phyloP scores from a whole-genome alignment of 2,329 filamentous ascomycete genomes.

The Colletotrichum navitas region DNA sequence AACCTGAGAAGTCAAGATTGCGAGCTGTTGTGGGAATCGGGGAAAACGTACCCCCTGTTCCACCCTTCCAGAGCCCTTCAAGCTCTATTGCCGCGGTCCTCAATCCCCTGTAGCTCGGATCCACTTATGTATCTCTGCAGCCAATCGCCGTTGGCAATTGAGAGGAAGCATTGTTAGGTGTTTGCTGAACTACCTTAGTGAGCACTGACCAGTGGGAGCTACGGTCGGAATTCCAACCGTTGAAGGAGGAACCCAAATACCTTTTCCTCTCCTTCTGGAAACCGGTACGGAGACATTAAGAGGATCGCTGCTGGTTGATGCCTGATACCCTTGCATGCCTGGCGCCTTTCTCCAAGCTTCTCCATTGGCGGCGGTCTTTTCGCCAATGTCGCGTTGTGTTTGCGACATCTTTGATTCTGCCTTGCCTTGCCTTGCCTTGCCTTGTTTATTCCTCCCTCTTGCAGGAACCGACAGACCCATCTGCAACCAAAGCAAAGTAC shows the following conservation, averaged over 20 bases:
- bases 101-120: neutral
- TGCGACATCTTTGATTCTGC: neutral
- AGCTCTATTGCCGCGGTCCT: too few species aligned
- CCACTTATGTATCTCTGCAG: neutral
- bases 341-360: neutral
- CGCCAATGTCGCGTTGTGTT: neutral
- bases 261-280: too few species aligned
- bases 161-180: constrained; percentile 4
- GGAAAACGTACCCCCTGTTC: too few species aligned
- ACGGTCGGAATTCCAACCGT: neutral
- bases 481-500: neutral
- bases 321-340: neutral
- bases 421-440: neutral
- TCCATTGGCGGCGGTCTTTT: neutral
- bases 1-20: neutral
- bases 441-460: neutral
- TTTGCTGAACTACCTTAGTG: neutral
- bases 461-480: neutral
- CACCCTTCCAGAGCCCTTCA: too few species aligned
- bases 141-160: constrained; percentile 18
- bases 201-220: constrained; percentile 6
- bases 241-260: neutral
- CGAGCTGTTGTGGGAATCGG: too few species aligned
- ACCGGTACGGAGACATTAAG: neutral
- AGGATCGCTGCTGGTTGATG: neutral